phyloP scores from a whole-genome alignment of 177 flowering plant genomes.

The Vitis hybrid region DNA sequence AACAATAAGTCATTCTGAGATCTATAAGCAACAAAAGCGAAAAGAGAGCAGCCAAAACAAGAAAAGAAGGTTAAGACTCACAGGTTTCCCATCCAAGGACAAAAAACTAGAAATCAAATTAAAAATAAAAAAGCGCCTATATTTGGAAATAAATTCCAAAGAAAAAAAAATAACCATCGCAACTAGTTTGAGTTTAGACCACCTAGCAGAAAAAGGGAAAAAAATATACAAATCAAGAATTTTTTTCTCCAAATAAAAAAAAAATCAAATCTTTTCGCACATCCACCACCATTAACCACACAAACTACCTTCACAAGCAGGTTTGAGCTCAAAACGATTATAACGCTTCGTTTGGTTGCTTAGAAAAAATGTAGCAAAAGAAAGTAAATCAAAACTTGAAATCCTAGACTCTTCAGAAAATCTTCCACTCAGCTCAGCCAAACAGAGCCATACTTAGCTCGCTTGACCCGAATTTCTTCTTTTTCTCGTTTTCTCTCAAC shows the following conservation, averaged over 20 bases:
- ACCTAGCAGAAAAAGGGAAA: neutral
- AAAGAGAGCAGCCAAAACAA: conserved; percentile 4
- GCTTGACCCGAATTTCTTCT: neutral
- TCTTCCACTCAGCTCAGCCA: neutral
- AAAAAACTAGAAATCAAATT: neutral
- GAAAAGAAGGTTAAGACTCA: neutral
- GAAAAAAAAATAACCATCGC: neutral
- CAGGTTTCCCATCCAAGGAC: neutral
- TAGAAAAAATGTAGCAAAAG: neutral
- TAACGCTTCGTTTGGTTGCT: neutral
- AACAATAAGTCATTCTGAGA: conserved; percentile 7
- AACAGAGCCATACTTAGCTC: neutral
- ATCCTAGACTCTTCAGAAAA: neutral
- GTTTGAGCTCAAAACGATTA: neutral
- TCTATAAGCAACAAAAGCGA: conserved; percentile 9
- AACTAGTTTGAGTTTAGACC: neutral
- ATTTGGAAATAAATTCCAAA: neutral
- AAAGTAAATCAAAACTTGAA: neutral
- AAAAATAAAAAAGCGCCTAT: no score
- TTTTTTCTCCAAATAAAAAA: neutral
- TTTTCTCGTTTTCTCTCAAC: neutral
- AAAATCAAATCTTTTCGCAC: neutral
- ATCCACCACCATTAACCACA: neutral
- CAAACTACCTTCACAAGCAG: neutral
- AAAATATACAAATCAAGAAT: neutral